Conservation (phyloP, 2,329 filamentous ascomycete species). For the Cordyceps pruinosa region DNA sequence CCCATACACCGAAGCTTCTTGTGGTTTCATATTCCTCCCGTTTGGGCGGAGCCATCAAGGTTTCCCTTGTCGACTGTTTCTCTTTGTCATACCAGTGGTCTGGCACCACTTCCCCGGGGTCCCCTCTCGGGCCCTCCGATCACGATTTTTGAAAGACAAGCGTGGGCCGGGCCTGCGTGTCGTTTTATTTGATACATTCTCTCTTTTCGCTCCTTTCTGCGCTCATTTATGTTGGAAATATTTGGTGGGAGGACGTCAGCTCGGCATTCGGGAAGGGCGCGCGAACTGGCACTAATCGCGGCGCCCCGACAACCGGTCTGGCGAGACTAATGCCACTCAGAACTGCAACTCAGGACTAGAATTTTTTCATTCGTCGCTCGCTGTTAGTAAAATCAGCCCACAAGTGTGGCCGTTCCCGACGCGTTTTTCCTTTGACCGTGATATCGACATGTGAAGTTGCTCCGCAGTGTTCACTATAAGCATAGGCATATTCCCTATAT, state of each 20-base stretch:
- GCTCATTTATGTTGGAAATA: neutral
- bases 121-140: neutral
- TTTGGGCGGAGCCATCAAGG: neutral
- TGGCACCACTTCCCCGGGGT: neutral
- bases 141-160: neutral
- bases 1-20: too few relatives aligned
- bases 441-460: neutral
- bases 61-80: neutral
- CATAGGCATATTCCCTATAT: neutral
- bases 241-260: neutral
- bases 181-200: neutral
- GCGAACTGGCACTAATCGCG: neutral
- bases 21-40: neutral
- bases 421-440: neutral
- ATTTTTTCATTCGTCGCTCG: neutral
- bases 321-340: neutral
- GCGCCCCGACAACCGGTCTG: neutral
- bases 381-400: neutral
- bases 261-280: constrained; percentile 7
- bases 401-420: neutral
- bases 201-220: neutral
- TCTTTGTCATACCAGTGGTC: constrained; percentile 2
- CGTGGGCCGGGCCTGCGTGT: neutral
- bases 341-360: neutral
- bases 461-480: neutral